Evolutionary conservation across 768 basidiomycete genomes (phyloP).

Genomic region (Psilocybe subaeruginosa): DNA sequence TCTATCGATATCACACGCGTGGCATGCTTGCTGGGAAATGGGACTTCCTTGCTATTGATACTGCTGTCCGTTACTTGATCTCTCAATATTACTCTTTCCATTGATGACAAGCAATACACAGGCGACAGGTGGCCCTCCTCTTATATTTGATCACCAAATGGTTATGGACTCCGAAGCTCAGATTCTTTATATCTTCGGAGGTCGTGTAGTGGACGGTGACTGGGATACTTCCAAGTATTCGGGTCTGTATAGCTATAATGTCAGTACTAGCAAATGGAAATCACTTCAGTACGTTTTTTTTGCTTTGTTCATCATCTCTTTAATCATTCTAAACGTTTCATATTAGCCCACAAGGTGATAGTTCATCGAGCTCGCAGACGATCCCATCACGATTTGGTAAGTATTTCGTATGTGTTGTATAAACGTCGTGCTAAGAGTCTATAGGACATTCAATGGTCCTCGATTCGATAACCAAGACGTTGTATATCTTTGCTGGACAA

Average conservation of each 20-base stretch:
- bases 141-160: constrained; percentile 85
- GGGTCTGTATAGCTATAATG: constrained; percentile 74
- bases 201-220: constrained; percentile 69
- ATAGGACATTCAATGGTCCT: constrained; percentile 84
- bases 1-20: constrained; percentile 74
- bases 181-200: constrained; percentile 77
- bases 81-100: background rate
- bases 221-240: constrained; percentile 65
- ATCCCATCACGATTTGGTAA: constrained; percentile 68
- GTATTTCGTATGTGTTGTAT: constrained; percentile 9
- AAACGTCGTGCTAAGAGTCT: background rate
- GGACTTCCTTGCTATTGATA: constrained; percentile 72
- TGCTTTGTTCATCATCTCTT: background rate
- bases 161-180: constrained; percentile 72
- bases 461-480: constrained; percentile 55
- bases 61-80: constrained; percentile 48
- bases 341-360: constrained; percentile 23
- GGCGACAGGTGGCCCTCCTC: constrained; percentile 69
- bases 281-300: constrained; percentile 56
- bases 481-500: constrained; percentile 80
- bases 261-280: constrained; percentile 68
- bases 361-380: constrained; percentile 33
- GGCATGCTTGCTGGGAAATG: constrained; percentile 68
- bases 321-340: constrained; percentile 12
- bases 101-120: constrained; percentile 24